Conservation (phyloP, 495 filamentous ascomycete genomes). For the Trypethelium eluteriae region DNA sequence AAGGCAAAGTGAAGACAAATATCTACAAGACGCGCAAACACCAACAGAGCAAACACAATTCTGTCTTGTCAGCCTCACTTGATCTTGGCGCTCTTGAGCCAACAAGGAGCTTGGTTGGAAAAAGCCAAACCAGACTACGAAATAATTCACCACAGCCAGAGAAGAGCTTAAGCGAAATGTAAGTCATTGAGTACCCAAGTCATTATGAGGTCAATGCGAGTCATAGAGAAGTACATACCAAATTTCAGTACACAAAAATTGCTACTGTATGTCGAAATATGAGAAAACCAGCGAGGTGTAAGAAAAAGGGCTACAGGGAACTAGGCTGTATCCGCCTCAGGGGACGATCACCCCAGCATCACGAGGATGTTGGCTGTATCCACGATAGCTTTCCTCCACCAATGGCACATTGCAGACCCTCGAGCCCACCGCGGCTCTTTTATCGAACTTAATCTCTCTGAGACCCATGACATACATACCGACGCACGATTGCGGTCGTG, state of each 20-base stretch:
- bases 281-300: not conserved
- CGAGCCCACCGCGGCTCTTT: too few species aligned
- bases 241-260: too few species aligned
- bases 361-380: not conserved
- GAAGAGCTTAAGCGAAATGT: not conserved
- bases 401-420: too few species aligned
- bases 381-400: not conserved
- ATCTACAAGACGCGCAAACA: not conserved
- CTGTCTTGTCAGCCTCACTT: slow-evolving; percentile 4
- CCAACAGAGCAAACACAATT: not conserved
- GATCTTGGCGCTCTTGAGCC: not conserved
- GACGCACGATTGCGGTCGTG: too few species aligned
- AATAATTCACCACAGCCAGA: not conserved
- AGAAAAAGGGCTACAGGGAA: not conserved
- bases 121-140: not conserved
- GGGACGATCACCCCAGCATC: not conserved
- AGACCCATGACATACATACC: too few species aligned
- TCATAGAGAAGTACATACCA: too few species aligned
- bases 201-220: too few species aligned
- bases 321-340: not conserved
- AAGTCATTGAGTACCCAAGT: not conserved
- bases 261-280: too few species aligned
- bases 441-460: too few species aligned
- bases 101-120: not conserved
- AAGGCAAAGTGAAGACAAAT: too few species aligned